Conservation (phyloP, 202 grass and related monocot species). For the Zoysia matrella region DNA sequence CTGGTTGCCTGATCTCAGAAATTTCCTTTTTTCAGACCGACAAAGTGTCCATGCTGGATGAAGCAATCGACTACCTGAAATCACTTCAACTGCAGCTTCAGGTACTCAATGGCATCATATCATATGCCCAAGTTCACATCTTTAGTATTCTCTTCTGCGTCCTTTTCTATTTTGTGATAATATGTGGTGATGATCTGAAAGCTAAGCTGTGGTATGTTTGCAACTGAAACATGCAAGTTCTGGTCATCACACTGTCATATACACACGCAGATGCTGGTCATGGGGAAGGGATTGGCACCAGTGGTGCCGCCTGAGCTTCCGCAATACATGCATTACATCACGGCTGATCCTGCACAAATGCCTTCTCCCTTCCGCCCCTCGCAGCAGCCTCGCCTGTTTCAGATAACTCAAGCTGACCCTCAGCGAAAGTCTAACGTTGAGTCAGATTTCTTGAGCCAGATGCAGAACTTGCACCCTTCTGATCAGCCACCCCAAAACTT, state of each 20-base stretch:
- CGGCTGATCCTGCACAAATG: conserved; percentile 49
- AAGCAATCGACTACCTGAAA: conserved; percentile 85
- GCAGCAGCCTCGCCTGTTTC: conserved; percentile 45
- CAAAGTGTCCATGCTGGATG: conserved; percentile 89
- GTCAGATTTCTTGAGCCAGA: conserved; percentile 54
- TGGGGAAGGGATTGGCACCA: conserved; percentile 80
- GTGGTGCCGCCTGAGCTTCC: conserved; percentile 75
- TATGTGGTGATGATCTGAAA: neutral
- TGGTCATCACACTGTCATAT: conserved; percentile 3
- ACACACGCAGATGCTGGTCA: conserved; percentile 75
- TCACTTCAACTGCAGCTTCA: conserved; percentile 86
- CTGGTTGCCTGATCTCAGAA: conserved; percentile 22
- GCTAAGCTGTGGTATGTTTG: neutral
- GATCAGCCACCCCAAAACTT: conserved; percentile 56
- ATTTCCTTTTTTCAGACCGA: conserved; percentile 60
- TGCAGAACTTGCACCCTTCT: conserved; percentile 57
- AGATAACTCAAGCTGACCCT: conserved; percentile 47
- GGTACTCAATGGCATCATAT: conserved; percentile 43
- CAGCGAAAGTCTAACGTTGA: conserved; percentile 48
- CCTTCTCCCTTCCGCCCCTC: conserved; percentile 37
- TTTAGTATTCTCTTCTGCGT: neutral
- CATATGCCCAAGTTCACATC: conserved; percentile 25
- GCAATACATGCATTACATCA: conserved; percentile 75
- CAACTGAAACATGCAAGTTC: neutral
- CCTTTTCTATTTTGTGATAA: too few species aligned